Conservation (phyloP, 2,329 filamentous ascomycete genomes). For the Ophiostoma quercus region DNA sequence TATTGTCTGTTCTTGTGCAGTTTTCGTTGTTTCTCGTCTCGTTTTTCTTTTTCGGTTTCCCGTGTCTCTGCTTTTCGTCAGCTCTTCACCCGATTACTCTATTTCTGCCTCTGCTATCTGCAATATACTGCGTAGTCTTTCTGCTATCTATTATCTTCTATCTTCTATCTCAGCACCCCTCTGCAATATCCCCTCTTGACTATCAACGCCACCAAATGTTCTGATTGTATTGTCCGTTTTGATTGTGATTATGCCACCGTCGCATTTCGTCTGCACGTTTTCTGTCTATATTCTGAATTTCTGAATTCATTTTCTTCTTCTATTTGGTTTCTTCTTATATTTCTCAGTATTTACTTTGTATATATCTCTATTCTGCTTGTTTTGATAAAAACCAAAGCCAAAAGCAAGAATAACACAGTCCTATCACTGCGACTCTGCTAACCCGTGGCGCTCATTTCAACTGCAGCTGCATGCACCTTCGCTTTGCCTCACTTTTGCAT, state of each 20-base stretch:
- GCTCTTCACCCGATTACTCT: background rate
- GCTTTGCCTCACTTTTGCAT: conserved; percentile 5
- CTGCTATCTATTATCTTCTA: background rate
- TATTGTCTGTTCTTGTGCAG: background rate
- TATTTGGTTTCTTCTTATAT: background rate
- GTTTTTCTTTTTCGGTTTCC: background rate
- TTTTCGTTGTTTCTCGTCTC: background rate
- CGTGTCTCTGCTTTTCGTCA: background rate
- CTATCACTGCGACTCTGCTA: conserved; percentile 2
- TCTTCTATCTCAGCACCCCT: background rate
- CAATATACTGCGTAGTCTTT: background rate
- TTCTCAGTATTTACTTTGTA: background rate
- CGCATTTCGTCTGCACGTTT: background rate
- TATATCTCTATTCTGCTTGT: background rate
- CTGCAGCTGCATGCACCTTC: background rate
- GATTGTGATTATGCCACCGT: background rate
- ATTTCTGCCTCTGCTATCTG: background rate
- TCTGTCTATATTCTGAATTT: background rate
- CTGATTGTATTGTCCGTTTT: background rate
- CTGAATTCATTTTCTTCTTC: no score
- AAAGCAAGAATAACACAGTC: background rate
- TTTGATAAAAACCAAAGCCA: background rate
- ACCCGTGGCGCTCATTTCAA: conserved; percentile 3
- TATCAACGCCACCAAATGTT: background rate
- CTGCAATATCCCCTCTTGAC: background rate